These are phyloP conservation scores for Trebouxia sp. DNA, from an alignment of 139 green algal species.

Conservation along the genomic window DNA sequence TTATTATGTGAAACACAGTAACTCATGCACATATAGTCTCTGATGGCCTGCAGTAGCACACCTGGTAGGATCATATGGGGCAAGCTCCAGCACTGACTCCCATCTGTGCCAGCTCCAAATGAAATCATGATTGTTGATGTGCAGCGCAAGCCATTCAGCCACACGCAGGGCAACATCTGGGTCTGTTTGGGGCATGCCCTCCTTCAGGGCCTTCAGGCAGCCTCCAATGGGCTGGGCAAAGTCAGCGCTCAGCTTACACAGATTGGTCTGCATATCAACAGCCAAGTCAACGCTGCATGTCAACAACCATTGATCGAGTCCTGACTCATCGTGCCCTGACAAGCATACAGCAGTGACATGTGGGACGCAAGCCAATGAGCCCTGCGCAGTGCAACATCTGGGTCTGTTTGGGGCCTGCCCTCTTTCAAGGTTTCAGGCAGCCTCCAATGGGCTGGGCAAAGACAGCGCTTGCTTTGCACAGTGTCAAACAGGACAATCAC, in stretches of 20 bases:
- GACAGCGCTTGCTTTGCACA: slow-evolving; percentile 66
- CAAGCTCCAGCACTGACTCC: slow-evolving; percentile 63
- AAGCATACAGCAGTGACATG: too few species aligned
- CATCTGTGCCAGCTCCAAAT: slow-evolving; percentile 91
- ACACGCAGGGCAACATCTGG: slow-evolving; percentile 70
- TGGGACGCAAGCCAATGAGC: slow-evolving; percentile 89
- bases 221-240: slow-evolving; percentile 65
- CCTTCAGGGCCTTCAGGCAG: slow-evolving; percentile 74
- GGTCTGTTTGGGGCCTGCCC: slow-evolving; percentile 68
- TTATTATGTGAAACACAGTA: background rate
- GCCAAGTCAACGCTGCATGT: background rate
- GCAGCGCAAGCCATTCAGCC: slow-evolving; percentile 86
- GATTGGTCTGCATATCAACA: slow-evolving; percentile 55
- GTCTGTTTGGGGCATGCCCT: slow-evolving; percentile 66
- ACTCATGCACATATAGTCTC: too few species aligned
- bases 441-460: slow-evolving; percentile 65
- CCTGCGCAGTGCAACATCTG: slow-evolving; percentile 67
- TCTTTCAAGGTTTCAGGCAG: slow-evolving; percentile 75
- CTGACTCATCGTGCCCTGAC: too few species aligned
- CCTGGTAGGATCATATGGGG: slow-evolving; percentile 67
- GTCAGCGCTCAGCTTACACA: slow-evolving; percentile 67
- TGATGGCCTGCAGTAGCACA: too few species aligned
- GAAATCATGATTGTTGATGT: slow-evolving; percentile 87
- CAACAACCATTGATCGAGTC: background rate
- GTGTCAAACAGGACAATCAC: background rate